Evolutionary conservation across 2,329 filamentous ascomycete species (phyloP).

Genomic region (Hymenoscyphus fructigenus): DNA sequence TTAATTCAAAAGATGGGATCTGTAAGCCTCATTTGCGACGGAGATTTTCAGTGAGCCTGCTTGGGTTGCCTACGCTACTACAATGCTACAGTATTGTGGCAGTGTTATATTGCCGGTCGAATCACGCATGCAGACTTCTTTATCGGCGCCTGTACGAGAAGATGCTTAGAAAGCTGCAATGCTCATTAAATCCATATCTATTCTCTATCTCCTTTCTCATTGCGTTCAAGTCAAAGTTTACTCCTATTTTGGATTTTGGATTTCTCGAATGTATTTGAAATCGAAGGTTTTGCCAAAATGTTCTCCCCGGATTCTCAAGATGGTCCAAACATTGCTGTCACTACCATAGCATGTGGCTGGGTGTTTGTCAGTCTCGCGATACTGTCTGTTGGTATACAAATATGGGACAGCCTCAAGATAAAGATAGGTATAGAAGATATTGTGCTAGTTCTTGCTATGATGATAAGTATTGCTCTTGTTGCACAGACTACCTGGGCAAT

Average conservation of each 20-base stretch:
- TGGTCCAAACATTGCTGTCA: slow-evolving; percentile 2
- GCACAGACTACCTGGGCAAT: slow-evolving; percentile 3
- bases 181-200: neutral
- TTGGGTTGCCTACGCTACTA: neutral
- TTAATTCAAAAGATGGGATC: neutral
- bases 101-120: neutral
- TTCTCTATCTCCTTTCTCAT: neutral
- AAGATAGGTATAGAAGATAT: neutral
- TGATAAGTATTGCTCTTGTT: neutral
- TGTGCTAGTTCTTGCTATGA: neutral
- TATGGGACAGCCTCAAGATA: neutral
- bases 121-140: too few species aligned
- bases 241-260: neutral
- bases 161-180: neutral
- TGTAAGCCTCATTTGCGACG: neutral
- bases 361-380: neutral
- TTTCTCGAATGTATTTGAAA: neutral
- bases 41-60: neutral
- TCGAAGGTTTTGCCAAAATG: neutral
- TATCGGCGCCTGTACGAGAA: neutral
- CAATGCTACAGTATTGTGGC: neutral
- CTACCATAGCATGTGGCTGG: neutral
- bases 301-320: neutral
- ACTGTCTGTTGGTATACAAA: neutral
- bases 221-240: too few species aligned